Evolutionary conservation across 768 basidiomycete species (phyloP).

Genomic region (Lyophyllum atratum): DNA sequence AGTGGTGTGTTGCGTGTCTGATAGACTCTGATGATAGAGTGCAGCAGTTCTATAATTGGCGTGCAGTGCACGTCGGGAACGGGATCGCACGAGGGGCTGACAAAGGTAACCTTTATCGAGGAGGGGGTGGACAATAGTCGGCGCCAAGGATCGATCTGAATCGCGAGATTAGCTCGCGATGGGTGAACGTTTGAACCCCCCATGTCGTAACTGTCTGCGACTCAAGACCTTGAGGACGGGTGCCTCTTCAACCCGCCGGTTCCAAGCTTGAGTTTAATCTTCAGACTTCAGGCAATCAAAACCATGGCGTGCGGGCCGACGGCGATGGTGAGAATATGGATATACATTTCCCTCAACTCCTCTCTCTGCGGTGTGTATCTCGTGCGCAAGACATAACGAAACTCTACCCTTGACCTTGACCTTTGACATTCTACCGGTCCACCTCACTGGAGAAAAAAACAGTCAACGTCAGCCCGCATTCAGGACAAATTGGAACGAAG

Average conservation of each 20-base stretch:
- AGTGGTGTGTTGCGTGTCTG: too few species aligned
- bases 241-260: too few species aligned
- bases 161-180: too few species aligned
- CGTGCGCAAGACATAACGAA: neutral
- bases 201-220: too few species aligned
- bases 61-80: neutral
- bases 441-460: conserved; percentile 18
- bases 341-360: neutral
- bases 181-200: too few species aligned
- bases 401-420: neutral
- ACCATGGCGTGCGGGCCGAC: neutral
- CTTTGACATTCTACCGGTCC: conserved; percentile 17
- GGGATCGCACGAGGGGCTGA: neutral
- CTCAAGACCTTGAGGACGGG: too few species aligned
- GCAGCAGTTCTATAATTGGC: too few species aligned
- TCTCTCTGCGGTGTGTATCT: neutral
- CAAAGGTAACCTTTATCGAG: neutral
- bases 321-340: neutral
- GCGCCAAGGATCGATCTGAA: too few species aligned
- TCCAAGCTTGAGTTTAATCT: too few species aligned
- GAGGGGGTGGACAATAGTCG: too few species aligned
- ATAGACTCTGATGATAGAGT: too few species aligned
- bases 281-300: neutral
- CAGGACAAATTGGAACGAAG: neutral
- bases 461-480: neutral